Evolutionary conservation across 1,284 basidiomycete genomes (phyloP).

Genomic region (Cerrena zonata): DNA sequence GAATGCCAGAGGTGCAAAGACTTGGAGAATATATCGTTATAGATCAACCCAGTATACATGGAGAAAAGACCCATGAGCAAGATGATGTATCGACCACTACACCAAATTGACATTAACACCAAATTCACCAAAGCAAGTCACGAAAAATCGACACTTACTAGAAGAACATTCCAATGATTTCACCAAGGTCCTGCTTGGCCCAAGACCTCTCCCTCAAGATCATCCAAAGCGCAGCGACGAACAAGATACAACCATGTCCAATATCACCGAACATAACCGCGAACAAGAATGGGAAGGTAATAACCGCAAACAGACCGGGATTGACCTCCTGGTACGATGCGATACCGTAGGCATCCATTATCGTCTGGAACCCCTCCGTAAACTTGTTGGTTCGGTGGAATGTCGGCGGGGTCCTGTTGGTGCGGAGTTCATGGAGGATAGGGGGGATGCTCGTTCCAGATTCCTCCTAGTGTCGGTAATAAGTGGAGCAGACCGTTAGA

Average conservation of each 20-base stretch:
- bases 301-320: conserved; percentile 88
- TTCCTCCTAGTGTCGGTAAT: conserved; percentile 61
- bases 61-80: conserved; percentile 95
- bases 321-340: conserved; percentile 97
- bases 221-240: conserved; percentile 76
- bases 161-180: conserved; percentile 42
- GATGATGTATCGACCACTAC: conserved; percentile 94
- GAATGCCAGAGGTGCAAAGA: conserved; percentile 84
- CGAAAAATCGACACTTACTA: neutral
- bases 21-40: conserved; percentile 99
- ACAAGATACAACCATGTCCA: conserved; percentile 88
- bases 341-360: conserved; percentile 97
- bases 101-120: too few relatives aligned
- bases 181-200: conserved; percentile 72
- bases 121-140: conserved; percentile 9
- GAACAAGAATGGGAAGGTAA: conserved; percentile 97
- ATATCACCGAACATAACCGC: conserved; percentile 99
- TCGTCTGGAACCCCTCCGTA: conserved; percentile 94
- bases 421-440: conserved; percentile 86
- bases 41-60: conserved; percentile 93
- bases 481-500: neutral
- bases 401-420: conserved; percentile 90
- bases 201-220: conserved; percentile 81
- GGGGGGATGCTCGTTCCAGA: conserved; percentile 90
- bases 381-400: conserved; percentile 95